phyloP scores from a whole-genome alignment of 1,139 yeast genomes.

The Entelexis paramagnoliae region DNA sequence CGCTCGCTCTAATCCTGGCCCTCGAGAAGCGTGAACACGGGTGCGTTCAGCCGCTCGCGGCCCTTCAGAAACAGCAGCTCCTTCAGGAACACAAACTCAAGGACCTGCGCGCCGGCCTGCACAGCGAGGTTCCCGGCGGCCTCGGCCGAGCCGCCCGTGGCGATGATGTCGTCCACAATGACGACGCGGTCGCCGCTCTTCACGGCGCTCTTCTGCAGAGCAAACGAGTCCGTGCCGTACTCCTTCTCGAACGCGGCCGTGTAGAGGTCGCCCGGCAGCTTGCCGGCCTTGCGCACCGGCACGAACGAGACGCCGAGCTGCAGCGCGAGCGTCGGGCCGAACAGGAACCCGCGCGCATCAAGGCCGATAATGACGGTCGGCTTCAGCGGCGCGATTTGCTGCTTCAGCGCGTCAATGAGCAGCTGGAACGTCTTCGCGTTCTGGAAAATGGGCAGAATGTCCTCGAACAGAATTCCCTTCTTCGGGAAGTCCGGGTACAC shows the following conservation, averaged over 20 bases:
- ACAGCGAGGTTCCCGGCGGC: conserved; percentile 84
- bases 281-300: conserved; percentile 91
- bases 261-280: conserved; percentile 77
- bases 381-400: conserved; percentile 51
- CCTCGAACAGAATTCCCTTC: conserved; percentile 91
- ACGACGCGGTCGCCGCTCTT: conserved; percentile 68
- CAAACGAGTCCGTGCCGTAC: conserved; percentile 80
- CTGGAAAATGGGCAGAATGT: conserved; percentile 86
- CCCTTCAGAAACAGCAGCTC: conserved; percentile 94
- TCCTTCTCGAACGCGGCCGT: conserved; percentile 76
- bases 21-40: conserved; percentile 73
- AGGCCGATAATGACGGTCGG: conserved; percentile 87
- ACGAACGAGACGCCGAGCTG: conserved; percentile 83
- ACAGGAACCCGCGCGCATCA: conserved; percentile 93
- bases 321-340: conserved; percentile 90
- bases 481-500: conserved; percentile 91
- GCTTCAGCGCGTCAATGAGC: conserved; percentile 67
- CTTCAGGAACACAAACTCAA: conserved; percentile 79
- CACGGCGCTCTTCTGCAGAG: conserved; percentile 75
- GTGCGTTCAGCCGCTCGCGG: conserved; percentile 74
- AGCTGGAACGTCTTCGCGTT: conserved; percentile 70
- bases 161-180: conserved; percentile 90
- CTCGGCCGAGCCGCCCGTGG: conserved; percentile 93
- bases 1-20: conserved; percentile 43
- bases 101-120: conserved; percentile 55